Percentiles rank a stretch among this genome's conserved stretches.
Conservation (phyloP, 78 protist species). For the Dictyostelium capitatum region DNA sequence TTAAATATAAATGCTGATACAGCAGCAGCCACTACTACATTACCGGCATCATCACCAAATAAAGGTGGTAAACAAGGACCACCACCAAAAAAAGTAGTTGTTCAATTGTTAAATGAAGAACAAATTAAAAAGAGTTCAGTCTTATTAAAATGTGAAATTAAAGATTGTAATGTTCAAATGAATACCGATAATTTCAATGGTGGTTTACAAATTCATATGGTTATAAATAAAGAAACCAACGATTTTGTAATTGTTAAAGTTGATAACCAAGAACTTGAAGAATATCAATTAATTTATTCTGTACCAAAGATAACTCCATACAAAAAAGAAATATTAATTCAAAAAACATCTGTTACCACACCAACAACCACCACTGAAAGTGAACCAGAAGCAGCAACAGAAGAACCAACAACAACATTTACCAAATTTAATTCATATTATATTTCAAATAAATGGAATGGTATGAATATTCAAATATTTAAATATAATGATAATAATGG, state of each 20-base stretch:
- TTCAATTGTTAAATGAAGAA: not conserved
- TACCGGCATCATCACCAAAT: not conserved
- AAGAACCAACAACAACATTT: not conserved
- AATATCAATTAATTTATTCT: conserved; percentile 34
- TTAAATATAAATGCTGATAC: conserved; percentile 8
- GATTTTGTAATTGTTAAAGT: conserved; percentile 37
- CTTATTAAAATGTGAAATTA: not conserved
- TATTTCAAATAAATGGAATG: conserved; percentile 66
- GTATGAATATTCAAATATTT: conserved; percentile 69
- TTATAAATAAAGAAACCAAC: not conserved
- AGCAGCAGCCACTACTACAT: not conserved
- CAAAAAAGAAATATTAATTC: not conserved
- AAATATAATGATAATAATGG: conserved; percentile 26
- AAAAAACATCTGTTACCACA: not conserved
- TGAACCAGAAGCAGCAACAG: not conserved
- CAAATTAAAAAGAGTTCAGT: conserved; percentile 9
- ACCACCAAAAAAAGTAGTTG: not conserved
- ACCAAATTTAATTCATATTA: not conserved
- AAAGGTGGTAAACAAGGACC: not conserved
- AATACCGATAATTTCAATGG: not conserved
- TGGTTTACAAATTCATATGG: not conserved
- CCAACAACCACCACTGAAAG: not conserved
- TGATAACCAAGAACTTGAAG: conserved; percentile 13
- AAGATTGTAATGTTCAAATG: not conserved
- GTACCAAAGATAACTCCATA: conserved; percentile 40